Percentiles rank a stretch among this genome's conserved stretches.
Evolutionary conservation across 768 basidiomycete species (phyloP).

Genomic region (Wakefieldia striispora): DNA sequence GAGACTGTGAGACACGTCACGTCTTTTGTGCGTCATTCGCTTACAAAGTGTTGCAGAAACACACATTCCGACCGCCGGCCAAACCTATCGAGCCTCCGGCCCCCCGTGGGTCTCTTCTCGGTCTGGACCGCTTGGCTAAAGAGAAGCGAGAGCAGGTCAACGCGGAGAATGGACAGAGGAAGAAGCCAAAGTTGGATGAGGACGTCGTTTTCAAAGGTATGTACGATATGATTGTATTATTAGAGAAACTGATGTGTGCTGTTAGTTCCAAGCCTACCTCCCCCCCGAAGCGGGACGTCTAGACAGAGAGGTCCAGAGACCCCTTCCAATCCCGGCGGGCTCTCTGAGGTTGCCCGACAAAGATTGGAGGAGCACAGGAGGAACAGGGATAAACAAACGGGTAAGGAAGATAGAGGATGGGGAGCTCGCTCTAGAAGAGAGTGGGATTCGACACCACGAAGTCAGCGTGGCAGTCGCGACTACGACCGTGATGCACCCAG

Average conservation of each 20-base stretch:
- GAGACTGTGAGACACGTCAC: constrained; percentile 50
- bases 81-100: constrained; percentile 74
- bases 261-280: constrained; percentile 77
- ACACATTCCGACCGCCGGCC: constrained; percentile 77
- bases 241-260: not conserved
- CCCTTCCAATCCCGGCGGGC: constrained; percentile 87
- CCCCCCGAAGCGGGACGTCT: constrained; percentile 48
- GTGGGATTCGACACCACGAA: constrained; percentile 66
- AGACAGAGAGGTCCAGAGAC: constrained; percentile 87
- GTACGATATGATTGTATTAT: constrained; percentile 9
- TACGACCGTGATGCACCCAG: constrained; percentile 67
- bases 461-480: constrained; percentile 43
- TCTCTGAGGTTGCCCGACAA: constrained; percentile 71
- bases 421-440: constrained; percentile 33
- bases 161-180: constrained; percentile 48
- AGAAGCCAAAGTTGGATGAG: constrained; percentile 58
- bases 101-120: constrained; percentile 76
- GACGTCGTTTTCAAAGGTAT: constrained; percentile 87
- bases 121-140: constrained; percentile 82
- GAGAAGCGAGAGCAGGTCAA: constrained; percentile 75
- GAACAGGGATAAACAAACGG: constrained; percentile 66
- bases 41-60: constrained; percentile 46
- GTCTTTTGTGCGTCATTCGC: not conserved
- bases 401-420: constrained; percentile 57
- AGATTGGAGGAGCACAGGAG: constrained; percentile 76